Percentiles rank a stretch among this genome's conserved stretches.
Conservation (phyloP, 169 alveolate genomes). For the Plasmodium sp. region DNA sequence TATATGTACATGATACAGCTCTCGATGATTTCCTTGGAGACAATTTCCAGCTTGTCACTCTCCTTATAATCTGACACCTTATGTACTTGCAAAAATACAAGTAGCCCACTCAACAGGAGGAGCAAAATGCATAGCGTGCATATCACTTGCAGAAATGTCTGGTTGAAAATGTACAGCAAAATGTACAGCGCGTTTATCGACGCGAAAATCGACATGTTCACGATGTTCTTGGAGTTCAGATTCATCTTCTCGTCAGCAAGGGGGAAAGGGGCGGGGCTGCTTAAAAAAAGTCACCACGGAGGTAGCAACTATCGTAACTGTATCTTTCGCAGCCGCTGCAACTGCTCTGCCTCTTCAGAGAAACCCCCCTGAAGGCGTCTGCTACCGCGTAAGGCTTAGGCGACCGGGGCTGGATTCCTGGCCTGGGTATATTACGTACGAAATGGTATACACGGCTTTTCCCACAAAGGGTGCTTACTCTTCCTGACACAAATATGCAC, state of each 20-base stretch:
- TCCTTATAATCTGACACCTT: constrained; percentile 26
- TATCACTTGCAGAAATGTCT: constrained; percentile 50
- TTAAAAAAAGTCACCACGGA: neutral
- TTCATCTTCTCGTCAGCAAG: constrained; percentile 19
- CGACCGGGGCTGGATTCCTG: neutral
- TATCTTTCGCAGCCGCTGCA: neutral
- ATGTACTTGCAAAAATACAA: constrained; percentile 68
- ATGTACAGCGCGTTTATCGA: constrained; percentile 71
- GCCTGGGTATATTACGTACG: neutral
- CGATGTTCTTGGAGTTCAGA: constrained; percentile 17
- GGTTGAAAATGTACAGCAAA: constrained; percentile 41
- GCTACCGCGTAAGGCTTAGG: neutral
- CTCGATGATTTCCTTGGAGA: constrained; percentile 51
- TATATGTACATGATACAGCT: constrained; percentile 10
- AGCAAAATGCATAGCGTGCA: constrained; percentile 45
- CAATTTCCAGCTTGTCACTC: constrained; percentile 56
- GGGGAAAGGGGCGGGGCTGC: neutral
- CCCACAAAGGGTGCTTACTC: neutral
- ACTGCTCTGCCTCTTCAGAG: neutral
- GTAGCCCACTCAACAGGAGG: constrained; percentile 57
- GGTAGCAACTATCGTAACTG: neutral
- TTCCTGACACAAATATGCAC: neutral
- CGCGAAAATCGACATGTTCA: constrained; percentile 57
- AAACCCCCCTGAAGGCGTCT: neutral
- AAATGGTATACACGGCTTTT: neutral